Evolutionary conservation across 306 rosid genomes (phyloP).

Genomic region (Purshia tridentata): DNA sequence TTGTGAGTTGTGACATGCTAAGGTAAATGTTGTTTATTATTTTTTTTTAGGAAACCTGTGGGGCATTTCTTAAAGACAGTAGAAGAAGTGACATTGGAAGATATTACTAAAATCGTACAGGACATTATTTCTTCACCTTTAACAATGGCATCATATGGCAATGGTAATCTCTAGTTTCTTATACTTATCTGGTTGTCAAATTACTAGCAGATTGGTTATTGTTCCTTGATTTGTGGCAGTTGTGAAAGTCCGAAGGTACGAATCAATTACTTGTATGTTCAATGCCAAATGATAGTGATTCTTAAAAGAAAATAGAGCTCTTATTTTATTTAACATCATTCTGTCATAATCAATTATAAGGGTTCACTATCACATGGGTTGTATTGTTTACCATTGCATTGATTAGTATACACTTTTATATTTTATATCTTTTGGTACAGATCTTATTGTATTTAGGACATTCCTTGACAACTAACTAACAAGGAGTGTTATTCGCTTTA

Average conservation of each 20-base stretch:
- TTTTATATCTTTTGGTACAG: no score
- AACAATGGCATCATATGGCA: conserved; percentile 93
- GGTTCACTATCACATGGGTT: no score
- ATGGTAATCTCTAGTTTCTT: conserved; percentile 48
- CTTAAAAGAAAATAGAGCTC: no score
- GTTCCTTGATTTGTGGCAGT: conserved; percentile 48
- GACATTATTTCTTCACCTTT: conserved; percentile 85
- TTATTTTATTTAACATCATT: no score
- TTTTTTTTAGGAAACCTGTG: conserved; percentile 69
- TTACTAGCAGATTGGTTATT: not conserved
- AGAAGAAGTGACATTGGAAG: conserved; percentile 70
- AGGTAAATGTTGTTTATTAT: not conserved
- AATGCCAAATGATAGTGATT: conserved; percentile 54
- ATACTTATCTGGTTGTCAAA: not conserved
- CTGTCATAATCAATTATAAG: no score
- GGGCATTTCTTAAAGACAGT: conserved; percentile 81
- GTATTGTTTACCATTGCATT: no score
- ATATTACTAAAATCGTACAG: conserved; percentile 56
- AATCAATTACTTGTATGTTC: conserved; percentile 63
- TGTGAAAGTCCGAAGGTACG: conserved; percentile 71
- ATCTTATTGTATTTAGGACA: no score
- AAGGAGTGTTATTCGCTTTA: no score
- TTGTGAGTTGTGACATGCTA: conserved; percentile 3
- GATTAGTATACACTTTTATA: no score
- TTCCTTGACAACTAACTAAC: no score